Conservation (phyloP, 768 basidiomycete species). For the Neoboletus brunneissimus region DNA sequence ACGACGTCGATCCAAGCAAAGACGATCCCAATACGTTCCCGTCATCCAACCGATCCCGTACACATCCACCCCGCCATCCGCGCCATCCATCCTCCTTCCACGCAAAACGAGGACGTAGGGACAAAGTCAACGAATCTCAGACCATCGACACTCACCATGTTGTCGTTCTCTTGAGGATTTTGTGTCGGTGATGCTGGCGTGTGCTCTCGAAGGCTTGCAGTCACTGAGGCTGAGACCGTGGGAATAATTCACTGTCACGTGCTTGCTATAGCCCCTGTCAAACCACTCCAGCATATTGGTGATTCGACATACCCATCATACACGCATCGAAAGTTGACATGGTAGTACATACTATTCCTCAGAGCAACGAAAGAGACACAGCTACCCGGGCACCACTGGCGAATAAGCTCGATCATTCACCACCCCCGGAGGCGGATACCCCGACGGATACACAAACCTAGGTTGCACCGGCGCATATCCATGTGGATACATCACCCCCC, state of each 20-base stretch:
- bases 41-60: constrained; percentile 33
- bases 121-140: constrained; percentile 4
- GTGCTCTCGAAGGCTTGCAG: neutral
- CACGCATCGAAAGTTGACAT: neutral
- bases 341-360: neutral
- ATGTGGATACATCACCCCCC: constrained; percentile 17
- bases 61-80: constrained; percentile 21
- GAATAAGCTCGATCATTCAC: neutral
- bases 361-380: neutral
- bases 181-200: constrained; percentile 16
- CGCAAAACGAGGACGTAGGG: neutral
- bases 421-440: constrained; percentile 10
- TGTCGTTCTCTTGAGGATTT: constrained; percentile 37
- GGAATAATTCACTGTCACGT: constrained; percentile 11
- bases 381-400: neutral
- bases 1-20: neutral
- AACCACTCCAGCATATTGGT: no score
- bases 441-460: constrained; percentile 17
- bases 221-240: constrained; percentile 22
- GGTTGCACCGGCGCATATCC: constrained; percentile 23
- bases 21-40: neutral
- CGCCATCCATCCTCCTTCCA: constrained; percentile 21
- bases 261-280: neutral
- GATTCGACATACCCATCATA: no score
- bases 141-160: constrained; percentile 44